A percentile compares a stretch with the other conserved stretches of the same genome.
These are phyloP conservation scores for Didymella arachidicola DNA, from an alignment of 2,329 filamentous ascomycete genomes.

Conservation along the genomic window DNA sequence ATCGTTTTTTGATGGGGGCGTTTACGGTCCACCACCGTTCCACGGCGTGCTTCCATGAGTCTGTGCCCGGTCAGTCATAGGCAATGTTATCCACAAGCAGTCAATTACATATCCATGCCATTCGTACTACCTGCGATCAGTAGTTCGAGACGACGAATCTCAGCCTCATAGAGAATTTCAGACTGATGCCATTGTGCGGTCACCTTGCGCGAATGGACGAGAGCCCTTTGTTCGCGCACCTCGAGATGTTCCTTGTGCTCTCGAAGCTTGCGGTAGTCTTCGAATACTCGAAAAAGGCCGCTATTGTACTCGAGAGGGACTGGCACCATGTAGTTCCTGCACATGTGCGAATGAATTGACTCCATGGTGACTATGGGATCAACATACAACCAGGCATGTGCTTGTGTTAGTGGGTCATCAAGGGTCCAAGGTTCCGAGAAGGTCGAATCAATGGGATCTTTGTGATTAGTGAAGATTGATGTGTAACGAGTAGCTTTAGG, in stretches of 20 bases:
- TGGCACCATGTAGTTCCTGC: conserved; percentile 26
- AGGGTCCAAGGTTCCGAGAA: conserved; percentile 43
- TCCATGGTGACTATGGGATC: conserved; percentile 39
- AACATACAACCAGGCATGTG: conserved; percentile 23
- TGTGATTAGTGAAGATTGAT: conserved; percentile 42
- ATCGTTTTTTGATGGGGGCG: conserved; percentile 32
- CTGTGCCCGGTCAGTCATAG: conserved; percentile 14
- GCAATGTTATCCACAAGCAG: conserved; percentile 5
- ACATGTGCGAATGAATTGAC: conserved; percentile 40
- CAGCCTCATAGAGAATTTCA: conserved; percentile 49
- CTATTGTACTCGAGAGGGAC: conserved; percentile 47
- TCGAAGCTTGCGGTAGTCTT: conserved; percentile 50
- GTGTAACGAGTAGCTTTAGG: conserved; percentile 54
- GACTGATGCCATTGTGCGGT: conserved; percentile 46
- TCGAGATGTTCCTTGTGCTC: conserved; percentile 47
- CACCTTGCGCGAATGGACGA: conserved; percentile 34
- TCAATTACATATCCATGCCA: conserved; percentile 49
- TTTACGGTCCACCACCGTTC: conserved; percentile 48
- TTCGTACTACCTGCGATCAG: conserved; percentile 53
- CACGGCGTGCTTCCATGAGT: conserved; percentile 53
- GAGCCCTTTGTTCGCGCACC: conserved; percentile 37
- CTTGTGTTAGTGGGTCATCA: conserved; percentile 21
- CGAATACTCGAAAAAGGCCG: conserved; percentile 53
- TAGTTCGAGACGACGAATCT: conserved; percentile 56
- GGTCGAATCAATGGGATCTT: conserved; percentile 29